Base-by-base conservation (phyloP, 75 land plant species). In the Cunninghamia lanceolata region DNA sequence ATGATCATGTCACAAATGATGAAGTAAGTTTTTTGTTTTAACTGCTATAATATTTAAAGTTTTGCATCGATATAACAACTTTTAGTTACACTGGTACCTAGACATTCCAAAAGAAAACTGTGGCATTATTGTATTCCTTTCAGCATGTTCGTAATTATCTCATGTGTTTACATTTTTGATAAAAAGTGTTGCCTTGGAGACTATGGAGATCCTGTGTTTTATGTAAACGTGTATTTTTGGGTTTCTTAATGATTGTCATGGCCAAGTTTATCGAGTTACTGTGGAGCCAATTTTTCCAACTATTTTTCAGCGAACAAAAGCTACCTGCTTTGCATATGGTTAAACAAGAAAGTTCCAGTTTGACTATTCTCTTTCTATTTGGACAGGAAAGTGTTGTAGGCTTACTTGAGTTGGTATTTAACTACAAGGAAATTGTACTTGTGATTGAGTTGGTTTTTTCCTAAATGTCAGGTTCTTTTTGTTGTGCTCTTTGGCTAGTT, bases 321-420 rank as follows among this genome's bases (percentile, higher is more conserved):
- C 99, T 25, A 98, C 99, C n/a, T 98, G 99, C 89, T 98, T 98
- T 95, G 99, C 99, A 30, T 98, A 98, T 91, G 99, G 99, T 45
- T 98, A 97, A 88, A 97, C 99, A 93, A 98, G 99, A 90, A 90
- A 54, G 52, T 45, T 35, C 30, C 36, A 38, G 1, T 83, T 9
- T 35, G 86, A 15, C 35, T 84, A 39, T 73, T 40, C 8, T 43
- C 0, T 43, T 43, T 43, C 8, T 16, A 13, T 50, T 50, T 50
- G 53, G 53, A 50, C 53, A 13, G 53, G 53, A 50, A 14, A 50
- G 79, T 66, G 30, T 79, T 85, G 81, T 89, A 82, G 2, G 53
- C 83, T 75, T 59, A 63, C 68, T 68, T 54, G n/a, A 63, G 84
- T 83, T 59, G 83, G 87, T 90, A 16, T 75, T 10, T 36, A 14